phyloP scores from a whole-genome alignment of 805 yeast genomes.

The Hanseniaspora occidentalis region DNA sequence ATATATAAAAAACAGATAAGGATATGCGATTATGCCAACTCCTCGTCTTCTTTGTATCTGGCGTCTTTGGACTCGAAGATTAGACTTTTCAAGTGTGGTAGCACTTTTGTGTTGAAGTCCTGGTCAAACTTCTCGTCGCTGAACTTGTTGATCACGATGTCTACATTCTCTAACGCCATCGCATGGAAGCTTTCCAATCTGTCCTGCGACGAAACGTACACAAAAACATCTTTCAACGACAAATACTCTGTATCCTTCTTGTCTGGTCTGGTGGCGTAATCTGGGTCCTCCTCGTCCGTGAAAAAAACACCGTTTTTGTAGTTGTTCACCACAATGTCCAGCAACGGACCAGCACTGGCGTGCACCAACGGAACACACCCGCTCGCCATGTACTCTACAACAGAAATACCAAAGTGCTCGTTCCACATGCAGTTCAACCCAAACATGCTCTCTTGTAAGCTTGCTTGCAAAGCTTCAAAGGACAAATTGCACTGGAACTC shows the following conservation, averaged over 20 bases:
- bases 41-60: constrained; percentile 3
- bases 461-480: constrained; percentile 44
- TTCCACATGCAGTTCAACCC: constrained; percentile 99
- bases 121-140: constrained; percentile 45
- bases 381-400: constrained; percentile 80
- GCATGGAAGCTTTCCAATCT: constrained; percentile 20
- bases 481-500: constrained; percentile 64
- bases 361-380: constrained; percentile 86
- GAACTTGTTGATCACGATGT: constrained; percentile 39
- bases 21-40: constrained; percentile 2
- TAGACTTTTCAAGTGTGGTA: constrained; percentile 1
- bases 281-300: constrained; percentile 61
- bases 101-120: constrained; percentile 35
- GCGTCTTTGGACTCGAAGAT: constrained; percentile 1
- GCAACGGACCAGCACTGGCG: constrained; percentile 88
- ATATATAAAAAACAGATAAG: no score
- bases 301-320: constrained; percentile 72
- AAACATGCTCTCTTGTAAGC: constrained; percentile 43
- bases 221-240: constrained; percentile 37
- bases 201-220: neutral
- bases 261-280: constrained; percentile 29
- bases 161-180: constrained; percentile 29
- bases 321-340: constrained; percentile 43
- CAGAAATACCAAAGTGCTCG: constrained; percentile 96
- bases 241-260: constrained; percentile 25